phyloP scores from a whole-genome alignment of 2,329 filamentous ascomycete species.

The Exserohilum rostratum region DNA sequence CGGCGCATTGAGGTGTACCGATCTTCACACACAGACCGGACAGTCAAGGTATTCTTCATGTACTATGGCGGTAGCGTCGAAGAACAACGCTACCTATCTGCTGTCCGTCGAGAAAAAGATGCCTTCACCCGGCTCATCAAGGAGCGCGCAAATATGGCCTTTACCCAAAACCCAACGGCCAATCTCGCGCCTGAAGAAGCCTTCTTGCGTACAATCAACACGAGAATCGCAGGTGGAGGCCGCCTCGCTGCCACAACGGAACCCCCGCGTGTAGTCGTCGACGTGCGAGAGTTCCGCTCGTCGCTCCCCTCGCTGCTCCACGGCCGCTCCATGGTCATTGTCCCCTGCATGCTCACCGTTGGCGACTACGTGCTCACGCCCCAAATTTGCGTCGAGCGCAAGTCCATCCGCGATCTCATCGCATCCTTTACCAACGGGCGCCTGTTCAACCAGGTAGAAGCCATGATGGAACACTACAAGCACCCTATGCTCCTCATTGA shows the following conservation, averaged over 20 bases:
- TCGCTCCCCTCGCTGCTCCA: slow-evolving; percentile 90
- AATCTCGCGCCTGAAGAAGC: slow-evolving; percentile 82
- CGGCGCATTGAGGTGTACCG: slow-evolving; percentile 93
- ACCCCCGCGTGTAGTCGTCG: slow-evolving; percentile 89
- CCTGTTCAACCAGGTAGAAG: slow-evolving; percentile 88
- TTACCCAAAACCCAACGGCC: slow-evolving; percentile 74
- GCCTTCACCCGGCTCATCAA: slow-evolving; percentile 94
- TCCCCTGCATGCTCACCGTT: slow-evolving; percentile 95
- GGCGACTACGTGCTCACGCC: slow-evolving; percentile 95
- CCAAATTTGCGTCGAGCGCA: slow-evolving; percentile 90
- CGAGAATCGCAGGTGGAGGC: slow-evolving; percentile 91
- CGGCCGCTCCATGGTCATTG: slow-evolving; percentile 82
- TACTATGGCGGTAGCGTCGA: slow-evolving; percentile 96
- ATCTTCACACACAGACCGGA: slow-evolving; percentile 87
- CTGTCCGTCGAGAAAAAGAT: slow-evolving; percentile 93
- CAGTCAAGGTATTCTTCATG: slow-evolving; percentile 93
- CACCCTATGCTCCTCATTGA: slow-evolving; percentile 91
- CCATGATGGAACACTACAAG: slow-evolving; percentile 93
- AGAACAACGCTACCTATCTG: slow-evolving; percentile 89
- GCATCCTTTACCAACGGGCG: slow-evolving; percentile 90
- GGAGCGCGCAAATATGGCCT: slow-evolving; percentile 89
- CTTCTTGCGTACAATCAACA: slow-evolving; percentile 95
- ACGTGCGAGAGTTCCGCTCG: slow-evolving; percentile 94
- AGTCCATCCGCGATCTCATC: slow-evolving; percentile 89
- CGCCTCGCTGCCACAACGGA: slow-evolving; percentile 81